Evolutionary conservation across 164 flowering plant genomes (phyloP).

Genomic region (Saururus chinensis): DNA sequence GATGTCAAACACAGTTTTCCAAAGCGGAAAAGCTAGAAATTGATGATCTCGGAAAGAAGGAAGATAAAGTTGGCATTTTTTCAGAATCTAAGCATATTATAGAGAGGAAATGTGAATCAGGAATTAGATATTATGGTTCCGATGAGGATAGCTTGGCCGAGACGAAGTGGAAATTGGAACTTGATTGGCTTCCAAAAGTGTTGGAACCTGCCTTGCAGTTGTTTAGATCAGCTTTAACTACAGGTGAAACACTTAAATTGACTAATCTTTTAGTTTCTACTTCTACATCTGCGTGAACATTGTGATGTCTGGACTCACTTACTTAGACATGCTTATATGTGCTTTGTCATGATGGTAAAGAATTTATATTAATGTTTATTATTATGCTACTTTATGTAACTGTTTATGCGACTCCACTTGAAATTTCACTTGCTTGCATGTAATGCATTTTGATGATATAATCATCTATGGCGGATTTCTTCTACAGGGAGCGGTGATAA

Average conservation of each 20-base stretch:
- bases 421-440: not conserved
- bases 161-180: slow-evolving; percentile 60
- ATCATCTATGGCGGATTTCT: not conserved
- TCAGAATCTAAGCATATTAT: slow-evolving; percentile 7
- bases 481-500: slow-evolving; percentile 39
- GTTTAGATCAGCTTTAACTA: slow-evolving; percentile 60
- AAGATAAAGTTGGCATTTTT: slow-evolving; percentile 9
- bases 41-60: slow-evolving; percentile 10
- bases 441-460: not conserved
- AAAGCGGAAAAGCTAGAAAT: slow-evolving; percentile 21
- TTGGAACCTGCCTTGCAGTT: slow-evolving; percentile 85
- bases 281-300: not conserved
- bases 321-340: not conserved
- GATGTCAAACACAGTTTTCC: slow-evolving; percentile 31
- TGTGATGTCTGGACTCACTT: too few relatives aligned
- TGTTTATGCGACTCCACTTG: not conserved
- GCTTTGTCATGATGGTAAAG: not conserved
- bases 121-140: slow-evolving; percentile 19
- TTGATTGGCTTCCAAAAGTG: slow-evolving; percentile 81
- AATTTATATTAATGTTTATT: not conserved
- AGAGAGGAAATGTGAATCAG: slow-evolving; percentile 8
- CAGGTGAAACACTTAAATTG: slow-evolving; percentile 37
- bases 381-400: not conserved
- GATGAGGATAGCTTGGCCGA: slow-evolving; percentile 43
- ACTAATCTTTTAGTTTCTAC: not conserved